Conservation (phyloP, 2,329 filamentous ascomycete genomes). For the Aureobasidium lini region DNA sequence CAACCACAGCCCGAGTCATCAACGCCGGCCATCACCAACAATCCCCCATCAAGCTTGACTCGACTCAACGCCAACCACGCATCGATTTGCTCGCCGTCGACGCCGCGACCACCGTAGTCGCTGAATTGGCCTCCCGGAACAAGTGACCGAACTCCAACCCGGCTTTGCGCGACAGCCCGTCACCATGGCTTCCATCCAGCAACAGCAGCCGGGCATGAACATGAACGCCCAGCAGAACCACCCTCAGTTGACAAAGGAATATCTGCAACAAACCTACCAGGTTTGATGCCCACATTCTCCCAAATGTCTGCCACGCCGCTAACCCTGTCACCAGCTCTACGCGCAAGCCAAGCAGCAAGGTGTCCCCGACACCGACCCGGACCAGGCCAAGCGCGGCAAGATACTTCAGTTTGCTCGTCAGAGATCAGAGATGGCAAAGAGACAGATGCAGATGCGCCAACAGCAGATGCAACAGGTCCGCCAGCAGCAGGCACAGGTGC, state of each 20-base stretch:
- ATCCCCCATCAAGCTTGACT: background rate
- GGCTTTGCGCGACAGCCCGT: background rate
- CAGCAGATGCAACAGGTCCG: conserved; percentile 17
- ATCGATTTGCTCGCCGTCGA: background rate
- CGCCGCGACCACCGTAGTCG: background rate
- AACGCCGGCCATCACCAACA: background rate
- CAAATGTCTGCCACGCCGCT: background rate
- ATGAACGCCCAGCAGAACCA: conserved; percentile 2
- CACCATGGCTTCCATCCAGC: conserved; percentile 9
- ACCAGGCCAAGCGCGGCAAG: conserved; percentile 74
- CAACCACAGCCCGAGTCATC: conserved; percentile 10
- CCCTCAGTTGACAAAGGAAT: conserved; percentile 10
- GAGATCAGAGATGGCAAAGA: conserved; percentile 36
- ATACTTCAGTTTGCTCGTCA: conserved; percentile 64
- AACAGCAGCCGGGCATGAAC: conserved; percentile 8
- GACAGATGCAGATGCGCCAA: conserved; percentile 31
- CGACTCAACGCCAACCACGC: background rate
- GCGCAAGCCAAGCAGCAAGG: conserved; percentile 82
- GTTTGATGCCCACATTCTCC: background rate
- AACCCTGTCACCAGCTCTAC: conserved; percentile 57
- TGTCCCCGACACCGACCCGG: conserved; percentile 73
- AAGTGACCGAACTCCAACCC: background rate
- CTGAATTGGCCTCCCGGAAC: background rate
- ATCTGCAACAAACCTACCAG: background rate
- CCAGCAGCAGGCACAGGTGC: conserved; percentile 27